These are phyloP conservation scores for Phytophthora boehmeriae DNA, from an alignment of 352 stramenopile genomes.

Conservation along the genomic window DNA sequence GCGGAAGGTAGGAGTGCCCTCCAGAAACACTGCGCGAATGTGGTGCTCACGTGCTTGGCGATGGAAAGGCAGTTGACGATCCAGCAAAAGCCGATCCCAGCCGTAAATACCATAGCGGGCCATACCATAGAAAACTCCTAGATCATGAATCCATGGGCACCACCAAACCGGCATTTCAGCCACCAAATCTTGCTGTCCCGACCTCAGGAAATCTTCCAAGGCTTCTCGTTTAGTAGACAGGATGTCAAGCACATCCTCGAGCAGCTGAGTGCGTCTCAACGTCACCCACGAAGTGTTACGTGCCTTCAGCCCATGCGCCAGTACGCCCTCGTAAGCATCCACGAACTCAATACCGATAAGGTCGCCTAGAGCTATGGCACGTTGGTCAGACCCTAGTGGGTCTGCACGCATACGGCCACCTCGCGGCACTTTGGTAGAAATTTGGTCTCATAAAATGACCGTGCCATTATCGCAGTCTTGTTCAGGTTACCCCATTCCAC, in stretches of 20 bases:
- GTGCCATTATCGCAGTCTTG: slow-evolving; percentile 70
- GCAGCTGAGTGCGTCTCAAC: slow-evolving; percentile 74
- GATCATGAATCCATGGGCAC: slow-evolving; percentile 89
- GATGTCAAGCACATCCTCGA: slow-evolving; percentile 73
- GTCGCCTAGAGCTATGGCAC: slow-evolving; percentile 70
- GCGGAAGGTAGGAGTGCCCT: slow-evolving; percentile 55
- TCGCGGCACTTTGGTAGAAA: slow-evolving; percentile 79
- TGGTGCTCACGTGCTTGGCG: slow-evolving; percentile 68
- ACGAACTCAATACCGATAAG: slow-evolving; percentile 89
- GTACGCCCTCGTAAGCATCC: slow-evolving; percentile 81
- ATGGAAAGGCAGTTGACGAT: slow-evolving; percentile 79
- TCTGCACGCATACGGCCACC: slow-evolving; percentile 84
- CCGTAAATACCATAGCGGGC: slow-evolving; percentile 73
- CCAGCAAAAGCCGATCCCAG: slow-evolving; percentile 73
- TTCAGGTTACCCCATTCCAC: slow-evolving; percentile 84
- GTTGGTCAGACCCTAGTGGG: slow-evolving; percentile 76
- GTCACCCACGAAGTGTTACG: slow-evolving; percentile 86
- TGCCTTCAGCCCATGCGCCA: slow-evolving; percentile 85
- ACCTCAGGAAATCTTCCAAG: slow-evolving; percentile 63
- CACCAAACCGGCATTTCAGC: slow-evolving; percentile 88
- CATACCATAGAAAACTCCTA: slow-evolving; percentile 82
- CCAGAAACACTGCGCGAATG: slow-evolving; percentile 75
- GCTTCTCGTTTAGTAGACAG: slow-evolving; percentile 43
- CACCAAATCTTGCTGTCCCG: slow-evolving; percentile 62
- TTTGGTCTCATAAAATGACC: slow-evolving; percentile 73